Percentiles rank a stretch among this genome's conserved stretches.
These are phyloP conservation scores for Pholiota microspora DNA, from an alignment of 768 basidiomycete genomes.

Conservation along the genomic window DNA sequence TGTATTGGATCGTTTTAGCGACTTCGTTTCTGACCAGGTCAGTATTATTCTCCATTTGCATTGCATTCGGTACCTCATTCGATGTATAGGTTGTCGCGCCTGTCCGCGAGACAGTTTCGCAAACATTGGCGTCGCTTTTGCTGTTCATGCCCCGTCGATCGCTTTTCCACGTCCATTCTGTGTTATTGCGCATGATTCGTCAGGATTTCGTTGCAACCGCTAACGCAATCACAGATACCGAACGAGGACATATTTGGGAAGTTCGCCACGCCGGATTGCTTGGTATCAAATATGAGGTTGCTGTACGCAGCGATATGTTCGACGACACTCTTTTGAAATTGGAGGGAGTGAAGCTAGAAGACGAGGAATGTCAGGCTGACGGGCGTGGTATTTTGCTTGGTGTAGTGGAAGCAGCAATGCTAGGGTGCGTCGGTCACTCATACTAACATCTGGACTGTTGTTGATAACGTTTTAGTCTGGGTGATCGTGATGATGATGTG, in stretches of 20 bases:
- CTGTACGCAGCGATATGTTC: conserved; percentile 85
- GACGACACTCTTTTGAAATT: conserved; percentile 35
- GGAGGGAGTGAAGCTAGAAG: conserved; percentile 36
- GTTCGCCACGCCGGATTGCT: conserved; percentile 96
- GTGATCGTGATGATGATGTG: conserved; percentile 94
- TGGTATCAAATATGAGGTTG: conserved; percentile 97
- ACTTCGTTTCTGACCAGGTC: conserved; percentile 92
- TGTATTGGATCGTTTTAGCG: conserved; percentile 95
- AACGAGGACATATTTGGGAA: conserved; percentile 84
- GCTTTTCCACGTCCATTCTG: conserved; percentile 74
- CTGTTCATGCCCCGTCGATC: conserved; percentile 85
- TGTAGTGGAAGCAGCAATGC: conserved; percentile 86
- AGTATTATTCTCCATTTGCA: not conserved
- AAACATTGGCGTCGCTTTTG: conserved; percentile 87
- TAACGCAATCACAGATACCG: conserved; percentile 30
- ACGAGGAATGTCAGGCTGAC: conserved; percentile 31
- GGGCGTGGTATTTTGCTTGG: conserved; percentile 66
- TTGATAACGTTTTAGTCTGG: conserved; percentile 49
- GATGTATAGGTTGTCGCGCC: conserved; percentile 77
- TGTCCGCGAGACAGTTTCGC: conserved; percentile 93
- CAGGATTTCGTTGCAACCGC: conserved; percentile 65
- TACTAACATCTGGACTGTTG: not conserved
- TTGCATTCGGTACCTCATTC: not conserved
- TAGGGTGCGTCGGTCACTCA: conserved; percentile 63
- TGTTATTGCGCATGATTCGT: conserved; percentile 90